Base-by-base conservation (phyloP, 73 alveolate species). In the Blepharisma stoltei region DNA sequence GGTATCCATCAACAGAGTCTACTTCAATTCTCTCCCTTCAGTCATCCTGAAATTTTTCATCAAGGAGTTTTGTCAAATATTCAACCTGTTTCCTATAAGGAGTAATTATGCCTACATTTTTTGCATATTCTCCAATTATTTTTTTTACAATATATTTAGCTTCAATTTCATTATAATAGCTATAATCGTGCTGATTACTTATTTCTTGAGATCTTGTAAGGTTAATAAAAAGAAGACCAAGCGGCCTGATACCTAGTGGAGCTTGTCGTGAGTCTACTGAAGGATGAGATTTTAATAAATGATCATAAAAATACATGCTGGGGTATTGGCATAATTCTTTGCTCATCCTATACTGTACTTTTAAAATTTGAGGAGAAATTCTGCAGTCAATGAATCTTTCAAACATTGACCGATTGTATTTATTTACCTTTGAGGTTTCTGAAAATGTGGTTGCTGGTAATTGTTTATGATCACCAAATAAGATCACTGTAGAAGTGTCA, bases 1-100 rank as follows among this genome's bases (percentile, higher is more conserved):
- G 97, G 82, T 95, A 98, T 54, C 98, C 88, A 84, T 98, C 99
- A 14, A 98, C 99, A 6, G 99, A 95, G 27, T 99, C 99, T 7
- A 96, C 97, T 88, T 96, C 99, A 11, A 96, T 87, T 48, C 82
- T 94, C 0, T 14, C 38, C 49, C 76, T n/a, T 27, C 67, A 6
- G 55, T 21, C 23, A 21, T 70, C 84, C 41, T 78, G 5, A 60
- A 44, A 5, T 55, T 68, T 21, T 14, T 78, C 82, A 38, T 49
- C 78, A 14, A 86, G 52, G 44, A 6, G 3, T n/a, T 71, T 66
- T 60, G 60, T 82, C 23, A 86, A 23, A 44, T 46, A 6, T 27
- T 66, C 49, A 9, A 86, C 90, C 53, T 86, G 82, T 38, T 71
- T 71, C 65, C 77, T 54, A 53, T 86, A 86, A 1, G 94, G 93